A percentile compares a stretch with the other conserved stretches of the same genome.
phyloP scores from a whole-genome alignment of 768 basidiomycete genomes.

The Megacollybia marginata region DNA sequence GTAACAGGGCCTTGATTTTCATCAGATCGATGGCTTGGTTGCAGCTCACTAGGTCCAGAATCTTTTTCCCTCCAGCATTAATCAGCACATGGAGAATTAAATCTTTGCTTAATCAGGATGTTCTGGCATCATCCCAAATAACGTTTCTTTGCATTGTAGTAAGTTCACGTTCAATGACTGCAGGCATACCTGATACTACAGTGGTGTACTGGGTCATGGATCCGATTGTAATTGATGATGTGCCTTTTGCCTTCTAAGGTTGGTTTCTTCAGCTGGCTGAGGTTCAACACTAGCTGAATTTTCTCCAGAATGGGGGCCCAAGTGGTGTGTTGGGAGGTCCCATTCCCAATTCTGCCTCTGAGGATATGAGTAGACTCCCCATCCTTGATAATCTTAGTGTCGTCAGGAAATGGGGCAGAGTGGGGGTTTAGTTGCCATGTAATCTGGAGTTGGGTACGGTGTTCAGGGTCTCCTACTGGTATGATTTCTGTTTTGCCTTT shows the following conservation, averaged over 20 bases:
- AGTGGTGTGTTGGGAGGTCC: neutral
- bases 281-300: too few relatives aligned
- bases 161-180: neutral
- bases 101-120: neutral
- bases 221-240: constrained; percentile 1
- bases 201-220: constrained; percentile 3
- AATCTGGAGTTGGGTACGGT: too few relatives aligned
- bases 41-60: neutral
- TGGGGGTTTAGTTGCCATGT: too few relatives aligned
- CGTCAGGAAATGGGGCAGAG: neutral
- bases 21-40: neutral
- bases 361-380: constrained; percentile 6
- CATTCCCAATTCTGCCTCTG: constrained; percentile 11
- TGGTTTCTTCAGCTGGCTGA: too few relatives aligned
- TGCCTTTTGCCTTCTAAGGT: too few relatives aligned
- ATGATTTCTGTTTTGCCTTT: constrained; percentile 21
- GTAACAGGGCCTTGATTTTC: neutral
- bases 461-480: constrained; percentile 19
- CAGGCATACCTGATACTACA: constrained; percentile 11
- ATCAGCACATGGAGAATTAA: too few relatives aligned
- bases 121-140: constrained; percentile 5
- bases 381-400: constrained; percentile 7
- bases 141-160: constrained; percentile 4
- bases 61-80: neutral
- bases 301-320: constrained; percentile 7